Percentiles rank a stretch among this genome's conserved stretches.
These are phyloP conservation scores for Taphrina deformans DNA, from an alignment of 1,139 yeast species.

Conservation along the genomic window DNA sequence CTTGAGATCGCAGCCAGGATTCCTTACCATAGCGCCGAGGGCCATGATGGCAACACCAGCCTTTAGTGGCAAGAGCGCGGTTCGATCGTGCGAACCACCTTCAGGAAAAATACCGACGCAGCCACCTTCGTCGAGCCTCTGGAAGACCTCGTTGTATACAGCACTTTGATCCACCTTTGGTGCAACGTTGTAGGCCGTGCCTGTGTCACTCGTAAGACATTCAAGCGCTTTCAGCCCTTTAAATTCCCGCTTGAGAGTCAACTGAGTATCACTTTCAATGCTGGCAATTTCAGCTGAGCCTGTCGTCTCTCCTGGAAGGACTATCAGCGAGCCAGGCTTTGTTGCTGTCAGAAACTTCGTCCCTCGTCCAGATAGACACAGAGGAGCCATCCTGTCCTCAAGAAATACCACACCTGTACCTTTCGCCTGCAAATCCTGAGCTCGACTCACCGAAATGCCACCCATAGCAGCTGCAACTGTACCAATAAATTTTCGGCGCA, in stretches of 20 bases:
- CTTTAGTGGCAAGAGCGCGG: constrained; percentile 84
- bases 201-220: constrained; percentile 46
- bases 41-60: constrained; percentile 99
- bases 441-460: constrained; percentile 79
- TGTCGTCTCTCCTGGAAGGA: constrained; percentile 67
- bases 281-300: constrained; percentile 75
- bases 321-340: constrained; percentile 65
- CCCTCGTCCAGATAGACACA: constrained; percentile 60
- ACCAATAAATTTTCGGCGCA: constrained; percentile 68
- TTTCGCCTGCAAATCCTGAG: constrained; percentile 73
- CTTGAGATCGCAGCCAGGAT: constrained; percentile 68
- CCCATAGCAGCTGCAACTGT: constrained; percentile 66
- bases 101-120: constrained; percentile 97
- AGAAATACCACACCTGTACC: constrained; percentile 65
- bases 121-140: constrained; percentile 73
- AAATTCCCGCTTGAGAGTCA: constrained; percentile 71
- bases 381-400: constrained; percentile 51
- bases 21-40: constrained; percentile 75
- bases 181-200: constrained; percentile 70
- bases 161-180: constrained; percentile 78
- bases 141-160: constrained; percentile 79
- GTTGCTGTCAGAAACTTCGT: constrained; percentile 72
- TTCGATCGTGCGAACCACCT: constrained; percentile 95
- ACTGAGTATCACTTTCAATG: constrained; percentile 71
- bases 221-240: constrained; percentile 54